Base-by-base conservation (phyloP, 2,329 filamentous ascomycete genomes). In the Didymella sp. region DNA sequence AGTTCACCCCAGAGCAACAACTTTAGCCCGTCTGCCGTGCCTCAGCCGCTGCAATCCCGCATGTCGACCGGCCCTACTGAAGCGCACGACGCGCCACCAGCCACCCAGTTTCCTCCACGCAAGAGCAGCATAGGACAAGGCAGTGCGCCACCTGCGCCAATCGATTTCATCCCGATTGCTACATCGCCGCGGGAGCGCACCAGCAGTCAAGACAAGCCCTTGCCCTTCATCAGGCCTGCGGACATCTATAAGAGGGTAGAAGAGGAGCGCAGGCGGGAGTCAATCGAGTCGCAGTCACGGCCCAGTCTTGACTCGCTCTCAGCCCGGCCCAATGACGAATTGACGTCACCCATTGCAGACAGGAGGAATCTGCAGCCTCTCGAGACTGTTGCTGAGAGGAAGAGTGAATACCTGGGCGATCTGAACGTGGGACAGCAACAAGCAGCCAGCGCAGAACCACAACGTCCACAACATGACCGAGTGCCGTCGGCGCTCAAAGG, bases 181-280 rank as follows among this genome's bases (percentile, higher is more conserved):
- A 63, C 61, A 4, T 70, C 71, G 4, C 67, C 70, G 7, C 68
- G 69, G 28, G 64, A 68, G 27, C 69, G 66, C 27, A 61, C 72
- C 2, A 63, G 66, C 43, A 68, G 62, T 56, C 76, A 76, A 24
- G 71, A 78, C 46, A 87, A 87, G 64, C 73, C 85, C 1, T 76
- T 85, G 19, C 83, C 87, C 0, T 87, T 94, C 63, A 82, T 92
- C 53, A 83, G 89, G 33, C 90, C 91, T 1, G 85, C 89, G 12
- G 91, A 96, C 63, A 88, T 93, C 38, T 93, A 94, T 73, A 88
- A 85, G 68, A 85, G 89, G 6, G 81, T 89, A 73, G 85, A 85
- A 49, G 88, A 91, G 63, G 89, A 90, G 62, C 82, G 81, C 50
- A 80, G 84, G 59, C 82, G 78, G 62, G 82, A 85, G 62, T 85